Evolutionary conservation across 177 flowering plant species (phyloP).

Genomic region (Vitis hybrid): DNA sequence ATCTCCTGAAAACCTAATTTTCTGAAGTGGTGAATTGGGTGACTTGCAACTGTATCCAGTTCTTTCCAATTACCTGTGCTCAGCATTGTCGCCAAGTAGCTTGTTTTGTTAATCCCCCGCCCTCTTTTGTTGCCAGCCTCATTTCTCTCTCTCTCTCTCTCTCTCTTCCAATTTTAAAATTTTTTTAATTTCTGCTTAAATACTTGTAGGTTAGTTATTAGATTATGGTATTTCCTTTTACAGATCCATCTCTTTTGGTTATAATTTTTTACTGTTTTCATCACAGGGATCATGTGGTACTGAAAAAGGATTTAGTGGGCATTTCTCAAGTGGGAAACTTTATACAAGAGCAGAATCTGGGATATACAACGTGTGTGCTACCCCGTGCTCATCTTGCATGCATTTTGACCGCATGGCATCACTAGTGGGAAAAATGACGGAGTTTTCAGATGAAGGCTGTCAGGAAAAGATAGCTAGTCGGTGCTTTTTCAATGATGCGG

Average conservation of each 20-base stretch:
- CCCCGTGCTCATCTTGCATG: conserved; percentile 1
- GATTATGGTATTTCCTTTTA: background rate
- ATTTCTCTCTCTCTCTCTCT: no score
- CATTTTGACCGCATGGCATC: background rate
- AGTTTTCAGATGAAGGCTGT: conserved; percentile 3
- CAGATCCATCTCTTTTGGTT: background rate
- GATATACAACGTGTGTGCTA: conserved; percentile 1
- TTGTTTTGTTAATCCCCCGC: no score
- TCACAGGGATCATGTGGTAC: background rate
- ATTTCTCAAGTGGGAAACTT: background rate
- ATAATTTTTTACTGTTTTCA: background rate
- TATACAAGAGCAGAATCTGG: background rate
- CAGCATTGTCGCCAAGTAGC: no score
- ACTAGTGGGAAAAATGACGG: background rate
- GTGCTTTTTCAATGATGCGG: conserved; percentile 3
- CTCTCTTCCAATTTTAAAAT: no score
- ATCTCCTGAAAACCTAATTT: no score
- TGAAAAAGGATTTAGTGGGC: background rate
- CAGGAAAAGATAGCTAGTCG: conserved; percentile 3
- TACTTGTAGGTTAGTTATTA: background rate
- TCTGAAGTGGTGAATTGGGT: no score
- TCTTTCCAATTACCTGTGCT: no score
- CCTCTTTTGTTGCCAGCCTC: no score
- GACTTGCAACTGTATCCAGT: no score
- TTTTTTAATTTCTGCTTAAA: no score